Base-by-base conservation (phyloP, 2,329 filamentous ascomycete species). In the Sphaerulina populicola region DNA sequence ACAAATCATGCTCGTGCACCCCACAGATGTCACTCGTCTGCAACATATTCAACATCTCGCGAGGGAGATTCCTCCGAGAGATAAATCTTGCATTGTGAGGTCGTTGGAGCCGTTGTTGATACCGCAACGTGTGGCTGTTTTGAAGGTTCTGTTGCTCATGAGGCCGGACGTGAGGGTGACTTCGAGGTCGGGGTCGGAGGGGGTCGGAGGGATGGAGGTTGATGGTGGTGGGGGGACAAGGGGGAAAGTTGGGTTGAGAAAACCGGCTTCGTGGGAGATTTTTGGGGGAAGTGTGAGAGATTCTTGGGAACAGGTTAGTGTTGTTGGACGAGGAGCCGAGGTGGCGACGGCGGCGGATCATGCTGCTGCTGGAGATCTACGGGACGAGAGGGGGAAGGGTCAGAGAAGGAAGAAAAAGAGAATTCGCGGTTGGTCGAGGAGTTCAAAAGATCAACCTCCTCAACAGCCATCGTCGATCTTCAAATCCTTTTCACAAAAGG, bases 1-100 rank as follows among this genome's bases (percentile, higher is more conserved):
- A 21, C 35, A 45, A 35, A 44, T 49, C 35, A 40, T 53, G 33
- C 43, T 54, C 4, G 47, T 44, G 2, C 52, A 54, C 30, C 43
- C 36, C 2, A 40, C 18, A 15, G 44, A 50, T 10, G 38, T 51
- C 10, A n/a, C 42, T 27, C 27, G 37, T 8, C 36, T 54, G 4
- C 37, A 33, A n/a, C 18, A 35, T 4, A 31, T 54, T 14, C 52
- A 48, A 33, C 10, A 7, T 5, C 29, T 51, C 3, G 44, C 39
- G 2, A 6, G n/a, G 10, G 47, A 4, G 14, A 39, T 51, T 27
- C 21, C 43, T 29, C n/a, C 41, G 1, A 15, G 14, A 14, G 52
- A 54, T 4, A 46, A 49, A 27, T 18, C 46, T 9, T 43, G 38
- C 14, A 14, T 54, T 3, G n/a, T 46, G 2, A 39, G 31, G 6